These are phyloP conservation scores for Petunia axillaris DNA, from an alignment of 257 asterid genomes.

Conservation along the genomic window DNA sequence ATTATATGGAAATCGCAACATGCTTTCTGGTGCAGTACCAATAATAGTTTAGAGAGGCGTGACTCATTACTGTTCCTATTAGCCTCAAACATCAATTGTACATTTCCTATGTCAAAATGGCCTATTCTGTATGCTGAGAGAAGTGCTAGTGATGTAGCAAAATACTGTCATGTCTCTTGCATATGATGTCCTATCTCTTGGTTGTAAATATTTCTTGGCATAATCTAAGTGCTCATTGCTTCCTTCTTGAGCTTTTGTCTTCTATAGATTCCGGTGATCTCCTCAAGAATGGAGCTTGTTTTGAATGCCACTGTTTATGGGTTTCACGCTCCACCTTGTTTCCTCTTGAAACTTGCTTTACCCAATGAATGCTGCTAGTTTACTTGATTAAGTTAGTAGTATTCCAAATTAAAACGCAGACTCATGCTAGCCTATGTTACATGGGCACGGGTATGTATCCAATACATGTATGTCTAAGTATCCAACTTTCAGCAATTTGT, in stretches of 20 bases:
- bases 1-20: constrained; percentile 31
- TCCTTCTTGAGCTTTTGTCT: too few species aligned
- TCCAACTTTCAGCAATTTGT: constrained; percentile 6
- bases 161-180: background rate
- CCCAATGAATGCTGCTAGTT: background rate
- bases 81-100: background rate
- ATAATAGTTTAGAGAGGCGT: background rate
- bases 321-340: background rate
- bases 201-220: too few species aligned
- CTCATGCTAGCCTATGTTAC: background rate
- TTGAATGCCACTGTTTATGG: too few species aligned
- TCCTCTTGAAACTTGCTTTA: background rate
- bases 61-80: background rate
- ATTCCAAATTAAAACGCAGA: background rate
- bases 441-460: background rate
- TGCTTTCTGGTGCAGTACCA: background rate
- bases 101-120: background rate
- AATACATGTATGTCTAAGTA: background rate
- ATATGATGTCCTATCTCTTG: too few species aligned
- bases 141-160: background rate
- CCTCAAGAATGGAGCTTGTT: too few species aligned
- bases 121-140: background rate
- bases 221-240: too few species aligned
- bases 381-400: constrained; percentile 8
- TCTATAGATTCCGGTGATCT: too few species aligned